These are phyloP conservation scores for Ustilago esculenta DNA, from an alignment of 1,284 basidiomycete genomes.

Conservation along the genomic window DNA sequence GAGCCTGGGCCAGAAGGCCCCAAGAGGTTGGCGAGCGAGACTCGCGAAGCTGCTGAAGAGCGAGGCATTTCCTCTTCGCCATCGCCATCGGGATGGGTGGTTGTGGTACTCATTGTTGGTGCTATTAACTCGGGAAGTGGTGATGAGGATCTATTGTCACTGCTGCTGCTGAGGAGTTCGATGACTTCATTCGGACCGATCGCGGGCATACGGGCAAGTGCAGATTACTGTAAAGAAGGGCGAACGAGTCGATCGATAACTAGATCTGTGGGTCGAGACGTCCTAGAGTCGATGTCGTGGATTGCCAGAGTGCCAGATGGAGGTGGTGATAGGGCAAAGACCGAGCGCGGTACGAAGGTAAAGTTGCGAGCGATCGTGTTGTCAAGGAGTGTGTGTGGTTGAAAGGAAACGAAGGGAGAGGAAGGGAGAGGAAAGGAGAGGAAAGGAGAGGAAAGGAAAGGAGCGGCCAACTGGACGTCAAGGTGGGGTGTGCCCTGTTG, in stretches of 20 bases:
- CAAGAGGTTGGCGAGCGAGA: conserved; percentile 43
- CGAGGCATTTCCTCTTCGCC: conserved; percentile 39
- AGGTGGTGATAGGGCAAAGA: neutral
- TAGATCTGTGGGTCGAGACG: too few relatives aligned
- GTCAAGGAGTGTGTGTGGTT: neutral
- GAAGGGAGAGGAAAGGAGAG: too few relatives aligned
- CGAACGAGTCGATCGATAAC: neutral
- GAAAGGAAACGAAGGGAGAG: too few relatives aligned
- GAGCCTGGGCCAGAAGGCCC: conserved; percentile 41
- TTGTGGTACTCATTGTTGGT: conserved; percentile 24
- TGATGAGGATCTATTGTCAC: conserved; percentile 30
- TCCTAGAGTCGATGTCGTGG: too few relatives aligned
- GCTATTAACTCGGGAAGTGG: conserved; percentile 19
- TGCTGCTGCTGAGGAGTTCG: conserved; percentile 20
- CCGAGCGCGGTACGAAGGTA: neutral
- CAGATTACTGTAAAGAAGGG: neutral
- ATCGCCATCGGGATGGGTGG: conserved; percentile 3
- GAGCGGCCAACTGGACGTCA: too few relatives aligned
- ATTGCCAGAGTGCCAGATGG: too few relatives aligned
- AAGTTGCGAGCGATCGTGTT: neutral
- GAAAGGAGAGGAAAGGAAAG: neutral
- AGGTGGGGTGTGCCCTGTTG: too few relatives aligned
- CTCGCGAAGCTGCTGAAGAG: conserved; percentile 37
- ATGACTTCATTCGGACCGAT: conserved; percentile 28
- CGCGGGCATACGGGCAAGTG: conserved; percentile 14